These are phyloP conservation scores for Macrotyloma uniflorum DNA, from an alignment of 306 rosid species.

Conservation along the genomic window DNA sequence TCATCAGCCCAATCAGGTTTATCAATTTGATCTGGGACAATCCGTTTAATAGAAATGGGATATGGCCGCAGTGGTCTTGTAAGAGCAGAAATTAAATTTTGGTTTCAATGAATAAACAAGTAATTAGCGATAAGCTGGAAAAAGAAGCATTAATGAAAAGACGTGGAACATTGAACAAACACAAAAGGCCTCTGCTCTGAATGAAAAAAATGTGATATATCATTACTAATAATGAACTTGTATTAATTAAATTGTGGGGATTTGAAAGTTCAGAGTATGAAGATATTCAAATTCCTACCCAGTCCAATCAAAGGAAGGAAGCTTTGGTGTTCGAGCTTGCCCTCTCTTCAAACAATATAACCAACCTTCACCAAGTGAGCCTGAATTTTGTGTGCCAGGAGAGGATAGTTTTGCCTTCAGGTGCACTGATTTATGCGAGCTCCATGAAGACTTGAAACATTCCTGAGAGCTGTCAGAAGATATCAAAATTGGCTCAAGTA, in stretches of 20 bases:
- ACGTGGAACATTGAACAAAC: background rate
- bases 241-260: conserved; percentile 7
- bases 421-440: conserved; percentile 87
- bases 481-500: conserved; percentile 37
- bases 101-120: conserved; percentile 26
- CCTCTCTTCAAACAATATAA: conserved; percentile 81
- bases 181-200: background rate
- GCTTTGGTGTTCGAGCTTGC: conserved; percentile 73
- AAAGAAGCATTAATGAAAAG: background rate
- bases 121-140: background rate
- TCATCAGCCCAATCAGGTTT: conserved; percentile 91
- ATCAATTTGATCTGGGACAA: conserved; percentile 71
- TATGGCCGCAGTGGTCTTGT: conserved; percentile 75
- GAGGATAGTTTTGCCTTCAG: conserved; percentile 62
- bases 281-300: conserved; percentile 55
- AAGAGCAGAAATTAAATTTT: conserved; percentile 36
- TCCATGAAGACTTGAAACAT: conserved; percentile 95
- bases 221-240: background rate
- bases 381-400: conserved; percentile 52
- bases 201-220: conserved; percentile 2
- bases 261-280: background rate
- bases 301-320: conserved; percentile 92
- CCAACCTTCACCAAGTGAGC: conserved; percentile 66
- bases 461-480: conserved; percentile 84
- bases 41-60: conserved; percentile 70